These are phyloP conservation scores for Pezicula rhizophila DNA, from an alignment of 2,329 filamentous ascomycete species.

Conservation along the genomic window DNA sequence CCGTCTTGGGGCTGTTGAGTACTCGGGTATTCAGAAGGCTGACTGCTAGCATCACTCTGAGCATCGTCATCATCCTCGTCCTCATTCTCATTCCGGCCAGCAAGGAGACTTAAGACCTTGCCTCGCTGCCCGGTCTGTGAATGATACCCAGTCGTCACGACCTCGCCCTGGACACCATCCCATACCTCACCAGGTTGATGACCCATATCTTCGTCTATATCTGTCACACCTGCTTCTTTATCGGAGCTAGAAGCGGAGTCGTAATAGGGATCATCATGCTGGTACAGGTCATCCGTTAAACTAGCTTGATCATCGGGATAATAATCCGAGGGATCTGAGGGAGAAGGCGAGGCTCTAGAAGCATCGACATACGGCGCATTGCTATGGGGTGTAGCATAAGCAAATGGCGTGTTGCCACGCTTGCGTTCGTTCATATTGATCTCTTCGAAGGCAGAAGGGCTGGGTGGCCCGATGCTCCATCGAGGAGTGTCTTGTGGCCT, in stretches of 20 bases:
- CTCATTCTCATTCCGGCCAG: background rate
- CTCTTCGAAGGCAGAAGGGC: constrained; percentile 21
- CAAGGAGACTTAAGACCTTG: background rate
- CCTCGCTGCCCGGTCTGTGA: background rate
- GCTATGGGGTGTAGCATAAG: constrained; percentile 72
- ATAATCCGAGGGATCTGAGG: constrained; percentile 11
- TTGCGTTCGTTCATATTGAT: constrained; percentile 20
- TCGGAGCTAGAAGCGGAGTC: background rate
- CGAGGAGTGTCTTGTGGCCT: constrained; percentile 47
- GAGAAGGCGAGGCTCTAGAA: too few relatives aligned
- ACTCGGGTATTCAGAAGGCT: constrained; percentile 51
- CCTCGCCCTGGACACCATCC: constrained; percentile 20
- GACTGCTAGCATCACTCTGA: constrained; percentile 38
- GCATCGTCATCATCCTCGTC: constrained; percentile 24
- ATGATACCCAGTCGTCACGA: background rate
- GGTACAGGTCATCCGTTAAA: constrained; percentile 19
- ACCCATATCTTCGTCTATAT: constrained; percentile 17
- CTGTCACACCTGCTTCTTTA: background rate
- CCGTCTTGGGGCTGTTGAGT: constrained; percentile 32
- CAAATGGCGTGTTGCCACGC: constrained; percentile 51
- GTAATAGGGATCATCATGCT: constrained; percentile 14
- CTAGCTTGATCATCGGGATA: constrained; percentile 14
- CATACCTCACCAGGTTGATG: constrained; percentile 22
- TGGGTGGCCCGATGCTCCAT: constrained; percentile 36
- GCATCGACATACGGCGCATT: constrained; percentile 40